Evolutionary conservation across 1,284 basidiomycete species (phyloP).

Genomic region (Melampsora larici-populina): DNA sequence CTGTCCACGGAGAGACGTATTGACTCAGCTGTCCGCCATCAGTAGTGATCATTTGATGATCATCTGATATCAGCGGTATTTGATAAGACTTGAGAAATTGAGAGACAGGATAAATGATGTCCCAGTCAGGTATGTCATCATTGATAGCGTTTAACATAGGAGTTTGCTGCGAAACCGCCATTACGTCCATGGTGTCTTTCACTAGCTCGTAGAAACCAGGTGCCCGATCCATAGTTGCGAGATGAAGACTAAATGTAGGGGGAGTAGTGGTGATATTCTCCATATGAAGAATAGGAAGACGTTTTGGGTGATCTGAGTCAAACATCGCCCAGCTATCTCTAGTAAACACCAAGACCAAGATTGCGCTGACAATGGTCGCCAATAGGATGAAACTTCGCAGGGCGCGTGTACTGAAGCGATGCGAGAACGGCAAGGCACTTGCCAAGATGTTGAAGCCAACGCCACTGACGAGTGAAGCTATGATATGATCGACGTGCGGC

Average conservation of each 20-base stretch:
- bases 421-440: conserved; percentile 63
- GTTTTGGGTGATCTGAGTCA: conserved; percentile 80
- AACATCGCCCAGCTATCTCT: conserved; percentile 62
- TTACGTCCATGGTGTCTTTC: conserved; percentile 62
- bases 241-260: conserved; percentile 69
- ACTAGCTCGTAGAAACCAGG: conserved; percentile 69
- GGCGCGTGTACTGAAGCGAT: conserved; percentile 62
- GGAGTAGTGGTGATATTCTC: conserved; percentile 72
- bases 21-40: conserved; percentile 33
- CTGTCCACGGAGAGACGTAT: conserved; percentile 62
- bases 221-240: conserved; percentile 79
- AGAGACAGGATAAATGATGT: conserved; percentile 64
- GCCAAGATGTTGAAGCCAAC: conserved; percentile 61
- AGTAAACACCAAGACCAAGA: conserved; percentile 44
- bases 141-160: conserved; percentile 51
- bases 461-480: conserved; percentile 62
- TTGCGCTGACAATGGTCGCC: conserved; percentile 3
- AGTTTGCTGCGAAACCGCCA: conserved; percentile 58
- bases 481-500: conserved; percentile 82
- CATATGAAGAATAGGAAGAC: conserved; percentile 77
- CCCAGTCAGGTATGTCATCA: conserved; percentile 66
- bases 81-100: conserved; percentile 76
- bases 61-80: conserved; percentile 59
- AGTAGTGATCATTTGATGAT: conserved; percentile 45
- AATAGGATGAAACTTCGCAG: conserved; percentile 39